phyloP scores from a whole-genome alignment of 768 basidiomycete genomes.

The Cystobasidium onofrii region DNA sequence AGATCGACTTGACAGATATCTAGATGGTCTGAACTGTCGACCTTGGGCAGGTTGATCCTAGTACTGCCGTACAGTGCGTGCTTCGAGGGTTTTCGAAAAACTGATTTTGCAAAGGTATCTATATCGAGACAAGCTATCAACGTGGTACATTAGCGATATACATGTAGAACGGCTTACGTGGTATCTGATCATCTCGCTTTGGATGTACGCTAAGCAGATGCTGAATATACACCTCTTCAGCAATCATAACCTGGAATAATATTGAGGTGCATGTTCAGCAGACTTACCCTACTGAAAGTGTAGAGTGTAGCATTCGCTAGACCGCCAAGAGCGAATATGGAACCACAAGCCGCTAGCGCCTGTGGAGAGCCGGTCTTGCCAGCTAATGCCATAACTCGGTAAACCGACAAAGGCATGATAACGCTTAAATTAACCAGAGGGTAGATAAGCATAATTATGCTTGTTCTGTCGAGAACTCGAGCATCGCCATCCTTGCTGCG shows the following conservation, averaged over 20 bases:
- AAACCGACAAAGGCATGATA: constrained; percentile 29
- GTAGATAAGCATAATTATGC: constrained; percentile 28
- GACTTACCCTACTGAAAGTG: constrained; percentile 10
- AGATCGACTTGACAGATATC: not conserved
- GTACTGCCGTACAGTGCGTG: not conserved
- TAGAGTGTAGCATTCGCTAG: constrained; percentile 26
- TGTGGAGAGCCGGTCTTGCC: constrained; percentile 10
- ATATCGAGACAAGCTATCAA: not conserved
- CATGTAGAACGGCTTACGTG: not conserved
- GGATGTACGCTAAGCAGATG: not conserved
- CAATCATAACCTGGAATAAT: not conserved
- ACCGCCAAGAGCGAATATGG: constrained; percentile 18
- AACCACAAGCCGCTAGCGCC: constrained; percentile 22
- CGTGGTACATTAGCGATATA: not conserved
- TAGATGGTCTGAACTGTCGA: not conserved
- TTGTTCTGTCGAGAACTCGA: constrained; percentile 11
- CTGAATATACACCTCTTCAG: not conserved
- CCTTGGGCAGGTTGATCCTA: not conserved
- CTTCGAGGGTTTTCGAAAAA: not conserved
- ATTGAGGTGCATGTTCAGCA: not conserved
- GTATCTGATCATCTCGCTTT: not conserved
- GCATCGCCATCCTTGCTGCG: not conserved
- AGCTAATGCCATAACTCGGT: constrained; percentile 20
- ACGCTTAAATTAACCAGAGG: constrained; percentile 23
- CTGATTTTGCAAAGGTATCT: not conserved